Evolutionary conservation across 768 basidiomycete species (phyloP).

Genomic region (Jaapia argillacea): DNA sequence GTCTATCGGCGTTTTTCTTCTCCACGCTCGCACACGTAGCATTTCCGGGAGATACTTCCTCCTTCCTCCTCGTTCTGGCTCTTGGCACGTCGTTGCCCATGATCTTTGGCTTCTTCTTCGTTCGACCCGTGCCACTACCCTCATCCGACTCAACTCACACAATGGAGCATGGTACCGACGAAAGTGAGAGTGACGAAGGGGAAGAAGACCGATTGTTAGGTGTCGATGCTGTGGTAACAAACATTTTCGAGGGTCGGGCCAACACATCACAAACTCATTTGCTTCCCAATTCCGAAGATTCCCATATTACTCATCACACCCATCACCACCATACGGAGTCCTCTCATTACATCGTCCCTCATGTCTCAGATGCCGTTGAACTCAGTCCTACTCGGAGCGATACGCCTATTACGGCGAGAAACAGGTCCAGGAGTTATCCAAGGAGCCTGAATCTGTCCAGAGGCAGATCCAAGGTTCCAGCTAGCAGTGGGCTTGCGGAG

Average conservation of each 20-base stretch:
- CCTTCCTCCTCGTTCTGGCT: constrained; percentile 66
- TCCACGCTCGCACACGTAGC: constrained; percentile 61
- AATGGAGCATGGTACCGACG: constrained; percentile 13
- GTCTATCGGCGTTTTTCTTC: constrained; percentile 87
- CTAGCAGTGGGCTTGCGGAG: not conserved
- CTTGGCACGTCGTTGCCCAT: constrained; percentile 74
- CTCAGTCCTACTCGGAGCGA: constrained; percentile 13
- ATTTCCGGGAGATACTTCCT: constrained; percentile 71
- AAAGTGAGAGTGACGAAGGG: constrained; percentile 11
- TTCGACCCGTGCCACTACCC: constrained; percentile 59
- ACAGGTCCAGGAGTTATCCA: not conserved
- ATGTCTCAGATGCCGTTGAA: constrained; percentile 12
- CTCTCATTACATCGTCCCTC: constrained; percentile 15
- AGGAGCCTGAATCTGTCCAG: not conserved
- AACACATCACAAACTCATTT: constrained; percentile 18
- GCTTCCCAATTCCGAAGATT: no score
- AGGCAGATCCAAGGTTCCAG: not conserved
- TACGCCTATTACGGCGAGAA: not conserved
- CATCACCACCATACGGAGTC: constrained; percentile 4
- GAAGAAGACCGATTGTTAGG: constrained; percentile 6
- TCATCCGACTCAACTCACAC: constrained; percentile 16
- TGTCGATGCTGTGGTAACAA: not conserved
- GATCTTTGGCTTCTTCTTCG: constrained; percentile 64
- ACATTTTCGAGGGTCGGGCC: constrained; percentile 15
- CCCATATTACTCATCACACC: no score